Evolutionary conservation across 2,329 filamentous ascomycete genomes (phyloP).

Genomic region (Trichoderma sp.): DNA sequence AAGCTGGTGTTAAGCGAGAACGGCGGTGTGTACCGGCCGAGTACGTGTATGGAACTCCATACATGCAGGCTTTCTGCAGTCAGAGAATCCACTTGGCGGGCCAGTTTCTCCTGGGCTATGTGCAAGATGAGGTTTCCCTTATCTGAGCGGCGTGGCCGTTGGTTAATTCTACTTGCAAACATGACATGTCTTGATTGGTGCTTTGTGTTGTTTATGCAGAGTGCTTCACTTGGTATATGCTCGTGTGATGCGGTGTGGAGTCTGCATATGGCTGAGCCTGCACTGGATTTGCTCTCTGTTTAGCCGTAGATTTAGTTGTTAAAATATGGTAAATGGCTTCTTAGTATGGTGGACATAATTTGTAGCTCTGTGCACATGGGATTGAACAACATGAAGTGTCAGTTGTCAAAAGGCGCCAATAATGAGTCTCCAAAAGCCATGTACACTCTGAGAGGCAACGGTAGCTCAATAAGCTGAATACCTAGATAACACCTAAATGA

Average conservation of each 20-base stretch:
- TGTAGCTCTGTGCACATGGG: background rate
- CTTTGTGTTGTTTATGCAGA: background rate
- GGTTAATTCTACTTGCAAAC: background rate
- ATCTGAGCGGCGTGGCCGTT: background rate
- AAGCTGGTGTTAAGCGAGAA: constrained; percentile 2
- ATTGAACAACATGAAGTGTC: background rate
- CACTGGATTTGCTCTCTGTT: background rate
- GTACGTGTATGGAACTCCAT: background rate
- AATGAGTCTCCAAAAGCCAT: background rate
- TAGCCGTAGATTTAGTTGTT: background rate
- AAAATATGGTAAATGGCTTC: background rate
- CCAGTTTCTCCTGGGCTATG: background rate
- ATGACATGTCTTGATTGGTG: background rate
- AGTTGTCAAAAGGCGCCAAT: background rate
- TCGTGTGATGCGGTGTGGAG: background rate
- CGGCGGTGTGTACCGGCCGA: background rate
- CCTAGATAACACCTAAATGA: background rate
- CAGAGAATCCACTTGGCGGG: constrained; percentile 6
- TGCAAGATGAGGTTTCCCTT: background rate
- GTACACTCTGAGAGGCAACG: background rate
- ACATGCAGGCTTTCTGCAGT: constrained; percentile 8
- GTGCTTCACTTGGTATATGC: background rate
- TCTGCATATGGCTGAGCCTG: background rate
- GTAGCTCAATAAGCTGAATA: background rate
- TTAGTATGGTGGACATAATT: background rate